Conservation (phyloP, 257 asterid species). For the Paulownia fortunei region DNA sequence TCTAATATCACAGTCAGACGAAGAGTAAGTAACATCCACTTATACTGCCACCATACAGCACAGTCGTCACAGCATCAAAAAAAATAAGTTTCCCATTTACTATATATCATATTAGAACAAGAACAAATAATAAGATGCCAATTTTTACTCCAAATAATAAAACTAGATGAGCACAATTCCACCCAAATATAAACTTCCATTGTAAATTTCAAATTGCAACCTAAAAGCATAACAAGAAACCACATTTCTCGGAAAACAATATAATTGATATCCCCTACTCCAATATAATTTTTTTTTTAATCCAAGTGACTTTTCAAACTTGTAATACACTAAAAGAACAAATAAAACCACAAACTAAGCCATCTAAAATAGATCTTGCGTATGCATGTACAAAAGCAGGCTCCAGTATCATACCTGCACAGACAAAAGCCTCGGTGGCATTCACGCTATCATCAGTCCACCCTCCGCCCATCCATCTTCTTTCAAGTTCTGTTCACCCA, state of each 20-base stretch:
- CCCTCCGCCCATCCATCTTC: constrained; percentile 98
- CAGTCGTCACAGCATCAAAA: no score
- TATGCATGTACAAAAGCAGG: neutral
- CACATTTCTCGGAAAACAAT: neutral
- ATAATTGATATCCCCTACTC: neutral
- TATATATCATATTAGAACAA: no score
- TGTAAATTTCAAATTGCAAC: no score
- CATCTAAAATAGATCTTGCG: neutral
- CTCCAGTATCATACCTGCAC: constrained; percentile 67
- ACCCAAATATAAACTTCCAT: no score
- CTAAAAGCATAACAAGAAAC: neutral
- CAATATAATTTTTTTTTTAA: neutral
- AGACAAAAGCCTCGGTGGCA: constrained; percentile 96
- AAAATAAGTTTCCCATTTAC: no score
- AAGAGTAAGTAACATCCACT: no score
- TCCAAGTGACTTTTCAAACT: neutral
- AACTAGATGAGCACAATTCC: no score
- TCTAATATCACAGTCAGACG: no score
- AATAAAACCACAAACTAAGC: neutral
- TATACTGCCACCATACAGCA: no score
- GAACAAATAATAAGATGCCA: no score
- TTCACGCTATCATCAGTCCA: constrained; percentile 91
- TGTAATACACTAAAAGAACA: neutral
- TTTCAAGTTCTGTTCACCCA: constrained; percentile 65
- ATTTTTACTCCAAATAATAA: no score